Evolutionary conservation across 176 grass and related monocot species (phyloP), one percentile per base, ranked within the genome.

Genomic region (Oryza brachyantha): DNA sequence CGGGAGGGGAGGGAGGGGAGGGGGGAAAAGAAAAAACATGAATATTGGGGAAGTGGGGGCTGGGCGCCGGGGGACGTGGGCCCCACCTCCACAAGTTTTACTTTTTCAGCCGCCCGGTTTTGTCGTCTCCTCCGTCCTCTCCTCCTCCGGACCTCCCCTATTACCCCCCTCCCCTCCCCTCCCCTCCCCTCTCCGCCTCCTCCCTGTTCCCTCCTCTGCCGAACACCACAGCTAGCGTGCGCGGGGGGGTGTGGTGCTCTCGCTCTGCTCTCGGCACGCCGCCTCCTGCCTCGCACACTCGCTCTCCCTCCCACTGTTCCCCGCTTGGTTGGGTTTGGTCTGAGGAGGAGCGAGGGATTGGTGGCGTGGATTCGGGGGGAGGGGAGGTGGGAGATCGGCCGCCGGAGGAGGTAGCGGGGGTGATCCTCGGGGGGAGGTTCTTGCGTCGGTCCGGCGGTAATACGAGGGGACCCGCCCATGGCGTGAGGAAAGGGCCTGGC

Each of bases 91-190:
- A 39, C 71, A 65, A 79, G 89, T 79, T 92, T 92, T 91, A 87
- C 78, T 90, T 90, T 91, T 90, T 74, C 35, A 86, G 90, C 83
- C 85, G 90, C 67, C 84, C 87, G 75, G 76, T 83, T 90, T 96
- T 93, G 90, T 93, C 90, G 87, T 92, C 85, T 96, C 93, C 84
- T 84, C 76, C 77, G 77, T 91, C 88, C 80, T 72, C 64, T 77
- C 87, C 63, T 37, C 42, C 64, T 31, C 17, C 28, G 41, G n/a
- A 54, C 8, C 24, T 75, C 5, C 26, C 29, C 79, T 72, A 67
- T 73, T 86, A 35, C 21, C 25, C 3, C 36, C 34, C 31, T 32
- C 31, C 3, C 0, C 22, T 37, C 11, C 4, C 8, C 31, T 1
- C 0, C 22, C 29, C 11, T 3, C 8, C 40, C 11, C 21, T 25